A percentile compares a stretch with the other conserved stretches of the same genome.
These are phyloP conservation scores for Fusarium vanettenii DNA, from an alignment of 2,329 filamentous ascomycete genomes.

Conservation along the genomic window DNA sequence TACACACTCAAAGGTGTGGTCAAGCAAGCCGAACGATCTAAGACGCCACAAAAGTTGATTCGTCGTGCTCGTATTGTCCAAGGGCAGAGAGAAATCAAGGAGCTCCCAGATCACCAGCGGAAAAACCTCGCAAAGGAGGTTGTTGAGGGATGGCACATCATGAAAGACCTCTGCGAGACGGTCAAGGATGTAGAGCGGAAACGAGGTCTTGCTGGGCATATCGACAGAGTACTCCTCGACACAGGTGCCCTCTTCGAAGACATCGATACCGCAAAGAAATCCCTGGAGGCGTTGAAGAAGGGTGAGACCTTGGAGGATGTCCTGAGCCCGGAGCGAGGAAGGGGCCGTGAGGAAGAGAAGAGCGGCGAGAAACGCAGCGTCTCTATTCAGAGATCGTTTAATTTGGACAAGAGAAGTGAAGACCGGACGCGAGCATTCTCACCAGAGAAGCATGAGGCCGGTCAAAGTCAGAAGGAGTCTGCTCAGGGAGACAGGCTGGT, in stretches of 20 bases:
- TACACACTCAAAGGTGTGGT: constrained; percentile 73
- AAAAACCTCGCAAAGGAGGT: constrained; percentile 41
- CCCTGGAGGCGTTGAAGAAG: constrained; percentile 57
- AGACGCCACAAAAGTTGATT: constrained; percentile 64
- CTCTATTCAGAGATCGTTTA: constrained; percentile 35
- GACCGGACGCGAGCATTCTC: constrained; percentile 23
- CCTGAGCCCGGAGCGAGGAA: constrained; percentile 26
- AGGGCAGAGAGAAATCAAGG: constrained; percentile 60
- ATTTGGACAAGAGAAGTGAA: constrained; percentile 22
- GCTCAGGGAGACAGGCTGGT: constrained; percentile 12
- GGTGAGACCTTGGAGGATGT: constrained; percentile 53
- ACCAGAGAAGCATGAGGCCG: neutral
- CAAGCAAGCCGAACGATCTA: constrained; percentile 67
- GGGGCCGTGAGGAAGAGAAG: constrained; percentile 13
- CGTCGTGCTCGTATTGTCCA: constrained; percentile 69
- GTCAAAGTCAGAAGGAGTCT: neutral
- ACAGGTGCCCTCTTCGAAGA: constrained; percentile 58
- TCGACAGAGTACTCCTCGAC: constrained; percentile 45
- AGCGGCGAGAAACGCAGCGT: constrained; percentile 26
- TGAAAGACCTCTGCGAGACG: constrained; percentile 47
- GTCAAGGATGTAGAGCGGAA: constrained; percentile 47
- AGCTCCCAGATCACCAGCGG: constrained; percentile 50
- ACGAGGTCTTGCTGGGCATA: constrained; percentile 53
- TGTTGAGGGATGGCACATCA: constrained; percentile 48
- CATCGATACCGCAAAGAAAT: constrained; percentile 58